Evolutionary conservation across 2,329 filamentous ascomycete genomes (phyloP).

Genomic region (Pseudopithomyces chartarum): DNA sequence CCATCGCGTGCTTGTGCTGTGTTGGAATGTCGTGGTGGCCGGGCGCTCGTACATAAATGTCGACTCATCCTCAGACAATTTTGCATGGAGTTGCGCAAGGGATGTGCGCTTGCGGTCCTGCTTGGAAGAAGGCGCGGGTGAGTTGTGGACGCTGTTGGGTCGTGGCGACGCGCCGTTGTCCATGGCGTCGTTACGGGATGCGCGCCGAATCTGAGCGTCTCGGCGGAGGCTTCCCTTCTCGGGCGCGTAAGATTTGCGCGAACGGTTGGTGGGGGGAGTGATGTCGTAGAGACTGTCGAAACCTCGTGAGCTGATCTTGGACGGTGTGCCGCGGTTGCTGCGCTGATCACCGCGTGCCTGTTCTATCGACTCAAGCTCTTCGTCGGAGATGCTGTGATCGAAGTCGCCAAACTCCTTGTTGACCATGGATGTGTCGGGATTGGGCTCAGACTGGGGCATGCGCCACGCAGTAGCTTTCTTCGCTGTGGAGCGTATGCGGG

Average conservation of each 20-base stretch:
- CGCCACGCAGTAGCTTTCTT: conserved; percentile 47
- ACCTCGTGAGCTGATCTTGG: conserved; percentile 55
- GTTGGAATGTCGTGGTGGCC: conserved; percentile 45
- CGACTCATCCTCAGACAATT: conserved; percentile 58
- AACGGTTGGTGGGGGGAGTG: conserved; percentile 48
- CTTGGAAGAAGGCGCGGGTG: conserved; percentile 35
- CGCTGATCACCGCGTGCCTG: conserved; percentile 57
- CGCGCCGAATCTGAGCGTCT: conserved; percentile 53
- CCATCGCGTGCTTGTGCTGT: conserved; percentile 61
- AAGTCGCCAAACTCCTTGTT: conserved; percentile 48
- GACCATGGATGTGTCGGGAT: conserved; percentile 45
- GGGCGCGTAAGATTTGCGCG: conserved; percentile 40
- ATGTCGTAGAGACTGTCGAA: conserved; percentile 56
- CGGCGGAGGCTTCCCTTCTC: conserved; percentile 48
- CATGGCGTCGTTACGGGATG: conserved; percentile 47
- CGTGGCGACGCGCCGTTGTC: conserved; percentile 44
- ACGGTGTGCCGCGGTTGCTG: conserved; percentile 43
- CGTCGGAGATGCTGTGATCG: conserved; percentile 47
- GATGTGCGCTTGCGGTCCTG: conserved; percentile 52
- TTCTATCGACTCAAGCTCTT: conserved; percentile 61
- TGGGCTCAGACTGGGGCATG: conserved; percentile 39
- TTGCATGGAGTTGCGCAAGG: conserved; percentile 62
- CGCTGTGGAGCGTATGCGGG: conserved; percentile 43
- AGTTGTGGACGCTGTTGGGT: conserved; percentile 43
- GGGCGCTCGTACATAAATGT: conserved; percentile 59